Evolutionary conservation across 1,284 basidiomycete genomes (phyloP), one percentile per base, ranked within the genome.

Genomic region (Heterobasidion annosum): DNA sequence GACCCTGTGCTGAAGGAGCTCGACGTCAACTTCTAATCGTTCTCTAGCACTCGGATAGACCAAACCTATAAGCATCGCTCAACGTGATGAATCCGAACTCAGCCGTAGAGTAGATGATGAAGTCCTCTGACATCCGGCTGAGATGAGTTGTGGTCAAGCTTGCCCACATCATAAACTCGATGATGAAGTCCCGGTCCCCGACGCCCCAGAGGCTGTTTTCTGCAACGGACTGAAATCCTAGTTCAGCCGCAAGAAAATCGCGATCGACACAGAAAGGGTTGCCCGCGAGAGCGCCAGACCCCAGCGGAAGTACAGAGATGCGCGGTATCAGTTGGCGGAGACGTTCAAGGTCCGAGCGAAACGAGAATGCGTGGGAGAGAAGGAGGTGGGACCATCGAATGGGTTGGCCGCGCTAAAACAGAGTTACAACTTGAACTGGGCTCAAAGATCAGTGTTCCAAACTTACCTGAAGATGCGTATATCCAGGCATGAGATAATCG

Each of bases 301-400:
- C 96, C 42, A 99, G 82, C 1, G 97, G 96, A 3, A 98, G 82
- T 42, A 95, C 87, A 2, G 94, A 94, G 62, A 98, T 85, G 35
- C 93, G 88, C 25, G 91, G 90, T 52, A 89, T 75, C 54, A 98
- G 80, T 65, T 94, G 85, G 37, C 83, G 82, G 42, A 99, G 81
- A 7, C 96, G 88, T 62, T 91, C 82, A 44, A 98, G 83, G 71
- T 99, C 96, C 53, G 83, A 80, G 45, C 82, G 77, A 75, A 98
- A 94, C 48, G 93, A 92, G 65, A 93, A 90, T 3, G 94, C 94
- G 70, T 99, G 94, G 35, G 94, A 96, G 54, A 98, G 83, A 50
- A 99, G 79, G 53, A 97, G 83, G 70, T 99, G 96, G 1, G 96
- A 94, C 97, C 97, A 99, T 60, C 96, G 86, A 67, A 99, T 96